These are phyloP conservation scores for Exophiala lecanii-corni DNA, from an alignment of 2,329 filamentous ascomycete genomes.

Conservation along the genomic window DNA sequence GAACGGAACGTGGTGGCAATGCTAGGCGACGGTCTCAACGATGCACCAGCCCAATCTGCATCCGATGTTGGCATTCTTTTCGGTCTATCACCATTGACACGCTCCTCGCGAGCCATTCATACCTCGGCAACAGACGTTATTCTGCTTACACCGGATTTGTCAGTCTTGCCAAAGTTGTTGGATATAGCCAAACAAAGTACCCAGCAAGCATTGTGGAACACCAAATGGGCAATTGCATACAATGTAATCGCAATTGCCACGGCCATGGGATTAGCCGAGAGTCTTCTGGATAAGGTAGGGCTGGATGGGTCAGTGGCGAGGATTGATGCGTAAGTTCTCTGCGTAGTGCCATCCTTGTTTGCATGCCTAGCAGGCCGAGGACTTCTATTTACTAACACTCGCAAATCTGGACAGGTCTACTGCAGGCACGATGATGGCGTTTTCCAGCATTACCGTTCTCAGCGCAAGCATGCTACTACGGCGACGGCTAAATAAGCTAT, in stretches of 20 bases:
- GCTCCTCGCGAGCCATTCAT: conserved; percentile 34
- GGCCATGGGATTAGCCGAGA: conserved; percentile 50
- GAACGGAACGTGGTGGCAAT: conserved; percentile 33
- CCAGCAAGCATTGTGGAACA: conserved; percentile 59
- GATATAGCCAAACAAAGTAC: conserved; percentile 45
- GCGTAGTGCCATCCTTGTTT: not conserved
- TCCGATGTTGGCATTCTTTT: conserved; percentile 69
- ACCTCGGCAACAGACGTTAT: conserved; percentile 64
- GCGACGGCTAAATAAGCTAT: not conserved
- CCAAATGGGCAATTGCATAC: conserved; percentile 65
- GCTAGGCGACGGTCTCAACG: conserved; percentile 74
- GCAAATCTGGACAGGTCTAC: not conserved
- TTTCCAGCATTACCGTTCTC: conserved; percentile 11
- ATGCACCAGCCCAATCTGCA: conserved; percentile 66
- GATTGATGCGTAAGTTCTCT: conserved; percentile 7
- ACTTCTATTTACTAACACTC: conserved; percentile 1
- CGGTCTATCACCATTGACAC: conserved; percentile 33
- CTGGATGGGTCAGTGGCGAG: not conserved
- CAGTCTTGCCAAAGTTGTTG: conserved; percentile 55
- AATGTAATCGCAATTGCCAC: conserved; percentile 64
- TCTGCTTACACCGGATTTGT: conserved; percentile 55
- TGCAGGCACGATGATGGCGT: conserved; percentile 20
- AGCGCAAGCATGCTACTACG: conserved; percentile 3
- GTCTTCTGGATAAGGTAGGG: not conserved
- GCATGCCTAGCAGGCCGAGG: not conserved